Conservation (phyloP, 805 yeast genomes). For the Clavispora carvajalis region DNA sequence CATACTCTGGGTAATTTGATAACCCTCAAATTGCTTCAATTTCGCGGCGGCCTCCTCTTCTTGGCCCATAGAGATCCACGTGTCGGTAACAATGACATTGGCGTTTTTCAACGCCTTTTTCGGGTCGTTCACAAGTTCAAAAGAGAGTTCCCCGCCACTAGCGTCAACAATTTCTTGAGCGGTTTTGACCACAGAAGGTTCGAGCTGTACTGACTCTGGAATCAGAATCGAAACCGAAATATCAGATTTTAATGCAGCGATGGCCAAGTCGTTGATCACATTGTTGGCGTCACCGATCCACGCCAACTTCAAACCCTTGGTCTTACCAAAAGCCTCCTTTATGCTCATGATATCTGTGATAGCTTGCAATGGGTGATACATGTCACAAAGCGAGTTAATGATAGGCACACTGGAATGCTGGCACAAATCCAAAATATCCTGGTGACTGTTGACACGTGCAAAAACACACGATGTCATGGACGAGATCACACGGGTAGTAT, state of each 20-base stretch:
- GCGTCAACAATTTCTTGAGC: constrained; percentile 47
- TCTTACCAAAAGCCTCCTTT: constrained; percentile 63
- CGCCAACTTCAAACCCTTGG: constrained; percentile 65
- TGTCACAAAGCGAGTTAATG: constrained; percentile 90
- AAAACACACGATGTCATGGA: constrained; percentile 96
- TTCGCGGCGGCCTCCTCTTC: constrained; percentile 71
- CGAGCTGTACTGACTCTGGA: constrained; percentile 69
- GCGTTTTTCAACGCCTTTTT: constrained; percentile 67
- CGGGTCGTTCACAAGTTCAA: constrained; percentile 69
- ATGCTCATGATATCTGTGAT: constrained; percentile 87
- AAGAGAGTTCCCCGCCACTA: constrained; percentile 35
- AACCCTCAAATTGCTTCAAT: constrained; percentile 77
- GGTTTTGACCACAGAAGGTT: constrained; percentile 43
- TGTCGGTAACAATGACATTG: constrained; percentile 86
- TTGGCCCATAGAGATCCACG: constrained; percentile 98
- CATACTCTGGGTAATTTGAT: constrained; percentile 72
- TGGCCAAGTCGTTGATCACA: constrained; percentile 87
- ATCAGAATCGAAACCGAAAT: constrained; percentile 81
- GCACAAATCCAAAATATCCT: constrained; percentile 74
- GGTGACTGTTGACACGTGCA: constrained; percentile 89
- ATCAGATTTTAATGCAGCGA: constrained; percentile 81
- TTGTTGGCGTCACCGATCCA: constrained; percentile 98
- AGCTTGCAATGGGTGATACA: constrained; percentile 92
- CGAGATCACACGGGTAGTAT: constrained; percentile 82
- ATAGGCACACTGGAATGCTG: constrained; percentile 83